Evolutionary conservation across 1,284 basidiomycete species (phyloP).

Genomic region (Phellinidium pouzarii): DNA sequence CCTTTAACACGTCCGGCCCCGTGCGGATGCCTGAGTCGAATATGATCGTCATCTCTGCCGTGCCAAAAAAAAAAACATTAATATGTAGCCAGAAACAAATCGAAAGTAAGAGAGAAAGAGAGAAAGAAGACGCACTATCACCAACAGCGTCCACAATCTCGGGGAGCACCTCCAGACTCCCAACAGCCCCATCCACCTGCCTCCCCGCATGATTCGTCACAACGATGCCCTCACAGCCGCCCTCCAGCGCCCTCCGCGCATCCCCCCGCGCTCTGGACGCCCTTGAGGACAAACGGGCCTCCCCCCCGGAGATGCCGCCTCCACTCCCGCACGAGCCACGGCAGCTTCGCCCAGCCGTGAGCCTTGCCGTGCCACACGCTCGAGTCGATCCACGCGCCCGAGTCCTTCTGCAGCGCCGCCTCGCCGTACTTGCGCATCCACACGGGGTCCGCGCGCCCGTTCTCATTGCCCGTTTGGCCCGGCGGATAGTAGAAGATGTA

Average conservation of each 20-base stretch:
- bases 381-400: constrained; percentile 48
- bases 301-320: constrained; percentile 46
- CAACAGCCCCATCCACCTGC: constrained; percentile 54
- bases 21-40: constrained; percentile 57
- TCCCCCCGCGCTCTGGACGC: constrained; percentile 36
- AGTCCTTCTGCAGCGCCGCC: constrained; percentile 37
- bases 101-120: background rate
- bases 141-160: constrained; percentile 47
- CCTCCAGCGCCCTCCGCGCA: constrained; percentile 41
- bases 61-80: background rate
- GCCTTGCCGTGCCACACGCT: constrained; percentile 54
- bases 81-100: background rate
- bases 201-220: constrained; percentile 56
- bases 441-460: constrained; percentile 46
- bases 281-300: constrained; percentile 53
- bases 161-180: constrained; percentile 45
- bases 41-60: constrained; percentile 46
- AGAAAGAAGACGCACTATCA: constrained; percentile 30
- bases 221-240: constrained; percentile 53
- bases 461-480: constrained; percentile 36
- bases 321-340: constrained; percentile 42
- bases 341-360: constrained; percentile 49
- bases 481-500: constrained; percentile 40
- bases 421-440: constrained; percentile 43
- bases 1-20: constrained; percentile 54